Evolutionary conservation across 495 filamentous ascomycete genomes (phyloP), one percentile per base, ranked within the genome.

Genomic region (Aspergillus taichungensis): DNA sequence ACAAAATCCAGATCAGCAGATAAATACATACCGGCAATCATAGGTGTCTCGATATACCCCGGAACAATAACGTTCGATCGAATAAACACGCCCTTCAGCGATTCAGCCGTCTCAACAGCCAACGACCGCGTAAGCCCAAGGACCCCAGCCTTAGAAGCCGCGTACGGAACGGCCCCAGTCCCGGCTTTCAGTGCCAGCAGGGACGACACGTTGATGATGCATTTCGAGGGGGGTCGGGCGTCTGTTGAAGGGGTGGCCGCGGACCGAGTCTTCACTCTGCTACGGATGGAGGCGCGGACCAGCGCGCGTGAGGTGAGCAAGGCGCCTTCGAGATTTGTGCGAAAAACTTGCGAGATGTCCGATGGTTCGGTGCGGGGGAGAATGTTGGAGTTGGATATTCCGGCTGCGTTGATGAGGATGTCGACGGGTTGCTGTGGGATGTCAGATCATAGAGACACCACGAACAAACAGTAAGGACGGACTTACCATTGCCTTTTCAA

Each of bases 51-150:
- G 46, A 92, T 83, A 65, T 88, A 94, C 10, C 88, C 88, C 1
- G 88, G 88, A n/a, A 88, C 58, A 45, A 94, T 80, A 5, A 79
- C 83, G 64, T 94, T 94, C 28, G 84, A 84, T 12, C 88, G 69
- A 39, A 91, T 72, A 8, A 73, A 67, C 28, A 64, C 60, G 35
- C 59, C 52, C 8, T 52, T 55, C 37, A 70, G 42, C 6, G 65
- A 63, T 5, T 48, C 46, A 2, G 61, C 59, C 3, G 79, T 62
- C 51, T 92, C 87, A 13, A 69, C 71, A 9, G 84, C 77, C 5
- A 92, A 55, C 11, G 85, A 76, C 27, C 83, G 70, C 0, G 87
- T 91, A 30, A 94, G 62, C 66, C 85, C 87, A 1, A 92, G 47
- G 1, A 91, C 57, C 1, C 87, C 88, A 1, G 88, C 86, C 59